Evolutionary conservation across 1,139 yeast species (phyloP).

Genomic region (Blastobotrys petasosporus): DNA sequence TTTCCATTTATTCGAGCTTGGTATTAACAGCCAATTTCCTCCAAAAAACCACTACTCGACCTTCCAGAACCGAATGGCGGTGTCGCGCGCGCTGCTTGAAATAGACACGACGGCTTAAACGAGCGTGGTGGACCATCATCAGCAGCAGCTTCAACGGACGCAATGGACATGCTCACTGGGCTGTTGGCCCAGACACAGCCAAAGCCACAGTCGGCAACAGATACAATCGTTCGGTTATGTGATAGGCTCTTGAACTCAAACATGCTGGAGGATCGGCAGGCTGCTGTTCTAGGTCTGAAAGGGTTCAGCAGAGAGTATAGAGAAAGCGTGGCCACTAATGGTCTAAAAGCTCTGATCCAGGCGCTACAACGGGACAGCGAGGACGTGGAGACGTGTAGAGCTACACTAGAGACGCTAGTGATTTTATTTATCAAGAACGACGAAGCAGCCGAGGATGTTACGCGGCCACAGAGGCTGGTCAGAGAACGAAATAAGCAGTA

Average conservation of each 20-base stretch:
- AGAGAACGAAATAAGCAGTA: conserved; percentile 40
- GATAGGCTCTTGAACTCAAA: conserved; percentile 83
- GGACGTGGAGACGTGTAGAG: conserved; percentile 70
- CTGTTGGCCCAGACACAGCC: conserved; percentile 43
- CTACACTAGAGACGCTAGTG: conserved; percentile 77
- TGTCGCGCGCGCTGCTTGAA: too few relatives aligned
- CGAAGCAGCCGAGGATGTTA: conserved; percentile 52
- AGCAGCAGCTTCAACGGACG: background rate
- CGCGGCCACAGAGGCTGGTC: conserved; percentile 14
- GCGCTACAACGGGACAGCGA: conserved; percentile 62
- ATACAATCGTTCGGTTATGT: conserved; percentile 82
- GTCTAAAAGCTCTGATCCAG: conserved; percentile 65
- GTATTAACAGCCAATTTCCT: too few relatives aligned
- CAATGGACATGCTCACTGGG: conserved; percentile 43
- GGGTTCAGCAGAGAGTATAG: conserved; percentile 86
- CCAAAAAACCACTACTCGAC: too few relatives aligned
- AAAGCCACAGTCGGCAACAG: conserved; percentile 63
- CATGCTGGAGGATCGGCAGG: conserved; percentile 75
- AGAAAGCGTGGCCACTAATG: conserved; percentile 86
- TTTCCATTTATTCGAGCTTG: too few relatives aligned
- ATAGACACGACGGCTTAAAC: too few relatives aligned
- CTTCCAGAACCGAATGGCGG: too few relatives aligned
- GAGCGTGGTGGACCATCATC: too few relatives aligned
- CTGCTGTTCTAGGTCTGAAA: conserved; percentile 85
- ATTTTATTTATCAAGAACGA: conserved; percentile 54